These are phyloP conservation scores for Chaetomium strumarium DNA, from an alignment of 2,329 filamentous ascomycete genomes.

Conservation along the genomic window DNA sequence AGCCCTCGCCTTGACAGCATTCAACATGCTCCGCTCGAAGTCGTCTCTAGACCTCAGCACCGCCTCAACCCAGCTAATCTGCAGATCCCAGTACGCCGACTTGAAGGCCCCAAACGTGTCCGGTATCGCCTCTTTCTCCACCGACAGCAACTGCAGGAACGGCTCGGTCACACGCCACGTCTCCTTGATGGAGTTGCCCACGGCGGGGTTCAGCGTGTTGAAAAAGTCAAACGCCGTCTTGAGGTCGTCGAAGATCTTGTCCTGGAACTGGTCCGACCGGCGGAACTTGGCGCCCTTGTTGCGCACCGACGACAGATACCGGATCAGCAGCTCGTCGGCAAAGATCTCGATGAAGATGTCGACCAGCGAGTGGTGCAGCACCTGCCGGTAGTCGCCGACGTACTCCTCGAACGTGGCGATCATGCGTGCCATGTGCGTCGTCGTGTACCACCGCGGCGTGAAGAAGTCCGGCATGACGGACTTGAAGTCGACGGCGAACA, in stretches of 20 bases:
- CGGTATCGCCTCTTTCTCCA: conserved; percentile 66
- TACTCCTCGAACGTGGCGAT: conserved; percentile 95
- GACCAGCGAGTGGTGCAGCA: conserved; percentile 78
- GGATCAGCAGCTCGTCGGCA: conserved; percentile 80
- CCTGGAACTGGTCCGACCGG: conserved; percentile 77
- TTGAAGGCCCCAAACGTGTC: conserved; percentile 82
- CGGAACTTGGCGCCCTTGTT: conserved; percentile 90
- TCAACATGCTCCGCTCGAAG: conserved; percentile 86
- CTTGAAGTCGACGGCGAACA: conserved; percentile 87
- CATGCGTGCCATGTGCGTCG: conserved; percentile 86
- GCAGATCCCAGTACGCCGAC: conserved; percentile 83
- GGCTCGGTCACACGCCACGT: conserved; percentile 89
- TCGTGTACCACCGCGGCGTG: conserved; percentile 80
- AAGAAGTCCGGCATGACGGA: conserved; percentile 83
- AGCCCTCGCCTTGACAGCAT: conserved; percentile 80
- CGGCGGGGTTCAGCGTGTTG: conserved; percentile 62
- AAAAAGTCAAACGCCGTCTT: conserved; percentile 89
- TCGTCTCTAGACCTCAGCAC: conserved; percentile 83
- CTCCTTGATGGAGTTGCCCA: conserved; percentile 70
- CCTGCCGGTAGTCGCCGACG: conserved; percentile 74
- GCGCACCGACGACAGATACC: conserved; percentile 76
- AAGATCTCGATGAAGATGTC: conserved; percentile 94
- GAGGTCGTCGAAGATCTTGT: conserved; percentile 92
- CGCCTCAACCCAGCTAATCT: conserved; percentile 92
- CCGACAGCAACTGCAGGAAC: conserved; percentile 73